Percentiles rank a stretch among this genome's conserved stretches.
phyloP scores from a whole-genome alignment of 73 alveolate genomes.

The Paramecium bursaria region DNA sequence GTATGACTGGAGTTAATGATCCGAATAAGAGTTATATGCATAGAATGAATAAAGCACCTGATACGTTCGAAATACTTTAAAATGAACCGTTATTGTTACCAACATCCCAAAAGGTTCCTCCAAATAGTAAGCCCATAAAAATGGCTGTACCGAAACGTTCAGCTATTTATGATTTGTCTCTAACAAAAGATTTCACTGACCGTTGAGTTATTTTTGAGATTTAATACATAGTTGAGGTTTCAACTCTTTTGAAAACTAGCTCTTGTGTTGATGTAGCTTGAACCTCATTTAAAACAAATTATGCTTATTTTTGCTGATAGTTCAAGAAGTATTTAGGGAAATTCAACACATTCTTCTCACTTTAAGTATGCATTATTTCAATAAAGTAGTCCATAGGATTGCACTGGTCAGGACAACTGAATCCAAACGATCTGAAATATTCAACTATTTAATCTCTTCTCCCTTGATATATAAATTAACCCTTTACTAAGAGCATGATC shows the following conservation, averaged over 20 bases:
- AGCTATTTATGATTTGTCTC: background rate
- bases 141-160: constrained; percentile 3
- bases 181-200: constrained; percentile 25
- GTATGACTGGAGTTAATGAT: constrained; percentile 54
- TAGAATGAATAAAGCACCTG: constrained; percentile 48
- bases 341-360: constrained; percentile 26
- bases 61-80: background rate
- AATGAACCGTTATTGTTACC: background rate
- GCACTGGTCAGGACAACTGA: constrained; percentile 74
- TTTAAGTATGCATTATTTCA: constrained; percentile 63
- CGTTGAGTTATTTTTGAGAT: background rate
- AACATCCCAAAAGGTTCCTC: background rate
- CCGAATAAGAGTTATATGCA: constrained; percentile 46
- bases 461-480: constrained; percentile 68
- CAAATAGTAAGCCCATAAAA: background rate
- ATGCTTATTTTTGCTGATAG: constrained; percentile 15
- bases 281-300: constrained; percentile 19
- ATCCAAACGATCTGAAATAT: constrained; percentile 73
- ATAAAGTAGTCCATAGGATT: constrained; percentile 89
- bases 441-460: background rate
- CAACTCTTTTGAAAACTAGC: constrained; percentile 15
- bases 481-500: constrained; percentile 60
- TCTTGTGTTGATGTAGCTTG: background rate
- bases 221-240: constrained; percentile 11
- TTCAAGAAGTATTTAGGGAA: constrained; percentile 31